Base-by-base conservation (phyloP, 2,329 filamentous ascomycete species). In the Alternaria triticina region DNA sequence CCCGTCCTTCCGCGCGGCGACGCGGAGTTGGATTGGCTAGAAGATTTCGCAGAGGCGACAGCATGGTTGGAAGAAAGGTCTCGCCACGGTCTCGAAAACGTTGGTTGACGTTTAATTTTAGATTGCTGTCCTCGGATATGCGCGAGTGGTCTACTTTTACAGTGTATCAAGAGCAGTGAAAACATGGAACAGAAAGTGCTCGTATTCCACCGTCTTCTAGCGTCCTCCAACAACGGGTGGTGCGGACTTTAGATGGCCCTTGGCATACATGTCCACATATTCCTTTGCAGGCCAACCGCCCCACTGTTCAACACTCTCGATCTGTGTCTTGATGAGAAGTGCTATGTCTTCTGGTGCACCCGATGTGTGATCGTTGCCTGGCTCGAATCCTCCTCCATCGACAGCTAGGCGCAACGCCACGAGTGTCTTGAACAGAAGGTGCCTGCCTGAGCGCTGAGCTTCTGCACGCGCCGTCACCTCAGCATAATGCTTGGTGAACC, bases 401-500 rank as follows among this genome's bases (percentile, higher is more conserved):
- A 84, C 62, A 57, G 80, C 82, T 5, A 80, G 77, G 6, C 83
- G 71, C 54, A 84, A 45, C 1, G 82, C 82, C 2, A 82, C 70
- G 4, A 84, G 66, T 1, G 74, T 75, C 33, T 70, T 72, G 40
- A 79, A 77, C 65, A 83, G 54, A 30, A 67, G 25, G 10, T 65
- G 62, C 15, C 57, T 70, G 27, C 75, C 73, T 6, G 72, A 67
- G 69, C 70, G 51, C 58, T 74, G 62, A 57, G 70, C 50, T 71
- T 71, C 62, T 3, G 71, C 70, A 13, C 74, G 71, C 15, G 66
- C 75, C 8, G 72, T 79, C 43, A 75, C 71, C 51, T 73, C 72
- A 9, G 25, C 59, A 46, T 73, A 67, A 33, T 77, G 54, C 7
- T 67, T 68, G 6, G 64, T 77, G 67, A 90, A 86, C 89, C 89